Percentiles rank a stretch among this genome's conserved stretches.
Evolutionary conservation across 192 early-diverging fungal species (phyloP).

Genomic region (Entomortierella beljakovae): DNA sequence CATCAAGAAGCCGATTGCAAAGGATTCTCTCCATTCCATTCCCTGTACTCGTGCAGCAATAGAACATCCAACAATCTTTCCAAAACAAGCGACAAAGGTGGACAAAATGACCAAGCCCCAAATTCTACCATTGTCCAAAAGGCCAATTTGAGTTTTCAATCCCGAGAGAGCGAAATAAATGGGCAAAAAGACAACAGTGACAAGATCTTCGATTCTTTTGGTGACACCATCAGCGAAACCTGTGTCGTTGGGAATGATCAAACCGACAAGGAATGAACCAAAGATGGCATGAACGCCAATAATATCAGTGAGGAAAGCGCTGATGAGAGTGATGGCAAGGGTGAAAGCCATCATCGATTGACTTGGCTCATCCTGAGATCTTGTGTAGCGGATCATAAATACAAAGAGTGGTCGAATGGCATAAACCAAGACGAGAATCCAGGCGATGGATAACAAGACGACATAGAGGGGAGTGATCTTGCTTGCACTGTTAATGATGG

Average conservation of each 20-base stretch:
- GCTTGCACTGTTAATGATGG: slow-evolving; percentile 81
- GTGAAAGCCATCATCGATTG: slow-evolving; percentile 77
- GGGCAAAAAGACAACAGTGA: slow-evolving; percentile 88
- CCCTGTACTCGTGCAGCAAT: slow-evolving; percentile 73
- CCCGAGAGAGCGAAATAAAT: slow-evolving; percentile 96
- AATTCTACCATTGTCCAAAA: slow-evolving; percentile 74
- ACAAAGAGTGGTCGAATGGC: slow-evolving; percentile 73
- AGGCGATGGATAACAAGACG: slow-evolving; percentile 78
- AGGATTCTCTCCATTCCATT: slow-evolving; percentile 85
- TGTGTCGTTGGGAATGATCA: slow-evolving; percentile 90
- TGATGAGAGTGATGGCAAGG: slow-evolving; percentile 74
- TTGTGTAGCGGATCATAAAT: slow-evolving; percentile 60
- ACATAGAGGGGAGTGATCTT: slow-evolving; percentile 84
- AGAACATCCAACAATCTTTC: slow-evolving; percentile 88
- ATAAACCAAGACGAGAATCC: slow-evolving; percentile 76
- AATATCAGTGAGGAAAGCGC: slow-evolving; percentile 84
- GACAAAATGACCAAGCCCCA: slow-evolving; percentile 89
- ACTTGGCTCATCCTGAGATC: slow-evolving; percentile 64
- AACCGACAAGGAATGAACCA: slow-evolving; percentile 89
- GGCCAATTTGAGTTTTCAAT: slow-evolving; percentile 85
- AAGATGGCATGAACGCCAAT: slow-evolving; percentile 97
- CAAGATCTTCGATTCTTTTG: slow-evolving; percentile 93
- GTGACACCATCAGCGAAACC: slow-evolving; percentile 89
- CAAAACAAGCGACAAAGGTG: slow-evolving; percentile 79
- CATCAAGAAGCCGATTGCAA: slow-evolving; percentile 91